Evolutionary conservation across 2,329 filamentous ascomycete species (phyloP), one percentile per base, ranked within the genome.

Genomic region (Curvularia hawaiiensis): DNA sequence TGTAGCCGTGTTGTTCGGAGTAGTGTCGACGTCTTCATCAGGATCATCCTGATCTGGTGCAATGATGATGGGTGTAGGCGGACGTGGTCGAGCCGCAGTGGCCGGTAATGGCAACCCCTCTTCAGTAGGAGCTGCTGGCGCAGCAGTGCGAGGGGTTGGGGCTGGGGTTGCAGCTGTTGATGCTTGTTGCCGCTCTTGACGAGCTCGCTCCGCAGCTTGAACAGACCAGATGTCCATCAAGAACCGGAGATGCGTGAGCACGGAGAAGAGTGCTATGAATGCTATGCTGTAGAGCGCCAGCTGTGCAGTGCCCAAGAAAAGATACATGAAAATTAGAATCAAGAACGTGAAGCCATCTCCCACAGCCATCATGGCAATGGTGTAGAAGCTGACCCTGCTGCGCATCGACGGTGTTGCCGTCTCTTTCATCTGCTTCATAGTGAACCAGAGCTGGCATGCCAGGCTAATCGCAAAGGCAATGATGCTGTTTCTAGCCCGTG

Each of bases 191-290:
- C 81, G 73, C 52, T 80, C 78, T 56, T 73, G 70, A 46, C 77
- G 72, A 45, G 74, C 74, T 20, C 78, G 73, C 59, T 83, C 81
- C 3, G 82, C 81, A 24, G 79, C 83, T 67, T 88, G 86, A 2
- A 87, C 83, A 20, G 82, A 80, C 86, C 85, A 88, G n/a, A 89
- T 85, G 52, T 88, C 85, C 78, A 87, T 84, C 67, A 88, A 77
- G 63, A 89, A 88, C 51, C 85, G 83, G 77, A 88, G 86, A 31
- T 85, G 85, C 54, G 88, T 84, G 56, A 83, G 83, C 24, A 87
- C 84, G 16, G 83, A 84, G 48, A 87, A 80, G 60, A 88, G 83
- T 1, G 84, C 80, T 18, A 88, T 71, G 67, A 88, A 88, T 2
- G 83, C 83, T 26, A 82, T 80, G 2, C 80, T 80, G 16, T 85